Evolutionary conservation across 345 rosid species (phyloP).

Genomic region (Carallia brachiata): DNA sequence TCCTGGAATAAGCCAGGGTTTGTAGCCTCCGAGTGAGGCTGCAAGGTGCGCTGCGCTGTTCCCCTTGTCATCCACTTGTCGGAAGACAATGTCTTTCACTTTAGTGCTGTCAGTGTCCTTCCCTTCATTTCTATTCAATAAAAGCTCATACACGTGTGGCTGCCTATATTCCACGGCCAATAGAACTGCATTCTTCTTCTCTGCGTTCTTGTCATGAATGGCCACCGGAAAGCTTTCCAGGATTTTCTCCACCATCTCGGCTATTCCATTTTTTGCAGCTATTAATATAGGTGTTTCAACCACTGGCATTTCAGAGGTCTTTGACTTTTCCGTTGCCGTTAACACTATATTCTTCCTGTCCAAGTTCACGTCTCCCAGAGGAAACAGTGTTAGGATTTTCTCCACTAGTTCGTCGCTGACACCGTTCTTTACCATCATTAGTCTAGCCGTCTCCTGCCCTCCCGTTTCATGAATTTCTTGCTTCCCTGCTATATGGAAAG

Average conservation of each 20-base stretch:
- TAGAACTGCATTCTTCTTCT: slow-evolving; percentile 23
- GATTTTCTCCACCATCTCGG: slow-evolving; percentile 33
- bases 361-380: not conserved
- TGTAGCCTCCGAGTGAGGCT: slow-evolving; percentile 2
- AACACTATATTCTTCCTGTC: slow-evolving; percentile 18
- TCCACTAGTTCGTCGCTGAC: not conserved
- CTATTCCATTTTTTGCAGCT: slow-evolving; percentile 32
- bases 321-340: not conserved
- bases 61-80: slow-evolving; percentile 16
- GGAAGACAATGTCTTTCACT: slow-evolving; percentile 6
- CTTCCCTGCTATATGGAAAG: not conserved
- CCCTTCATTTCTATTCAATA: not conserved
- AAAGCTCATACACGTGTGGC: slow-evolving; percentile 3
- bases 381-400: not conserved
- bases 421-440: not conserved
- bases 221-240: slow-evolving; percentile 26
- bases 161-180: slow-evolving; percentile 28
- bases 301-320: not conserved
- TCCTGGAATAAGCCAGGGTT: slow-evolving; percentile 23
- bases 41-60: slow-evolving; percentile 31
- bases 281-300: slow-evolving; percentile 24
- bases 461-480: not conserved
- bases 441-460: not conserved
- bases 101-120: not conserved
- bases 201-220: slow-evolving; percentile 22